These are phyloP conservation scores for Sporisorium reilianum DNA, from an alignment of 1,284 basidiomycete species.

Conservation along the genomic window DNA sequence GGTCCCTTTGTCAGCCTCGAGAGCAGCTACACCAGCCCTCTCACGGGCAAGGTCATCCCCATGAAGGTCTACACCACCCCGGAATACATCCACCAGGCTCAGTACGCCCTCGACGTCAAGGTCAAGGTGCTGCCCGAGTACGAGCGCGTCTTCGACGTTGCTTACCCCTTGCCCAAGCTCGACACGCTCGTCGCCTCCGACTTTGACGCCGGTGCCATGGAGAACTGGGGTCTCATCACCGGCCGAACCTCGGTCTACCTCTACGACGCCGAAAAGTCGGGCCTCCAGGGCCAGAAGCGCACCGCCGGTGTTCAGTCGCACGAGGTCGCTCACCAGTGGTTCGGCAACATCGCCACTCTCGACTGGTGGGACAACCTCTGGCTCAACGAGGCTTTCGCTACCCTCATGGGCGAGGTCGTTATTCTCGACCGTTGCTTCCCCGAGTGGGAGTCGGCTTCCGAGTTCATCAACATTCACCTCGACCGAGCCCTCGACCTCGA, in stretches of 20 bases:
- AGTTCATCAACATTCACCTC: conserved; percentile 74
- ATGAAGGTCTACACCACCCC: conserved; percentile 86
- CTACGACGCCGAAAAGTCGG: conserved; percentile 82
- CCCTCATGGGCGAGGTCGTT: conserved; percentile 85
- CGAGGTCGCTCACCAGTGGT: conserved; percentile 75
- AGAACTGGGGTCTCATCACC: conserved; percentile 87
- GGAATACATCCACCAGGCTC: conserved; percentile 83
- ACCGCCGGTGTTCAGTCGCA: conserved; percentile 85
- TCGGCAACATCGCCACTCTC: conserved; percentile 92
- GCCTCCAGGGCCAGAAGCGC: conserved; percentile 81
- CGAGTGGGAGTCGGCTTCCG: conserved; percentile 73
- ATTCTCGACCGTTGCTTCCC: conserved; percentile 77
- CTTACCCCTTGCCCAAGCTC: conserved; percentile 87
- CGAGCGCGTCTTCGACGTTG: conserved; percentile 87
- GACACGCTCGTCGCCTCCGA: conserved; percentile 73
- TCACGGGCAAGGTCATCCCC: conserved; percentile 84
- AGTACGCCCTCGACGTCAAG: conserved; percentile 87
- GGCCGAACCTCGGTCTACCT: conserved; percentile 87
- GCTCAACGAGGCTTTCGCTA: conserved; percentile 84
- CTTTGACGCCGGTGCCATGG: conserved; percentile 94
- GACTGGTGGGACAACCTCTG: conserved; percentile 82
- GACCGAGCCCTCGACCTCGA: conserved; percentile 81
- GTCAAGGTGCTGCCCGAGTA: conserved; percentile 88
- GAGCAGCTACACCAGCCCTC: conserved; percentile 81
- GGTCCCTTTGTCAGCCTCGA: conserved; percentile 83